Conservation (phyloP, 148 eudicot genomes). For the Linanthus parryae region DNA sequence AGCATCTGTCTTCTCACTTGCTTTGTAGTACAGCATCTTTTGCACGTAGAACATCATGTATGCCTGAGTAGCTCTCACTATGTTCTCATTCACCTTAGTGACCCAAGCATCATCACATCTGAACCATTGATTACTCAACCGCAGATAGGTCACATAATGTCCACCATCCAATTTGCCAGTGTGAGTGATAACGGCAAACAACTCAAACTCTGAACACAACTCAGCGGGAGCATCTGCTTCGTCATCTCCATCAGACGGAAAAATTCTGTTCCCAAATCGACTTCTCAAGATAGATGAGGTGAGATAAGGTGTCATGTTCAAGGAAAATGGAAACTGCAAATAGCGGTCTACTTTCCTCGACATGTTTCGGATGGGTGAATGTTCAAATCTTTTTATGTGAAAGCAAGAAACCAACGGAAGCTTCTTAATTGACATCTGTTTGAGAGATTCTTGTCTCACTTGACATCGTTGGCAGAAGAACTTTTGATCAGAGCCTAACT, state of each 20-base stretch:
- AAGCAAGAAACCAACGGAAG: constrained; percentile 82
- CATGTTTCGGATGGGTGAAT: constrained; percentile 45
- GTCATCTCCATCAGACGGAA: constrained; percentile 46
- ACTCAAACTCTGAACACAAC: constrained; percentile 61
- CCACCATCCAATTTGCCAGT: constrained; percentile 65
- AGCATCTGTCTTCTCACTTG: constrained; percentile 32
- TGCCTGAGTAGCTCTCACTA: constrained; percentile 70
- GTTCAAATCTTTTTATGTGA: constrained; percentile 78
- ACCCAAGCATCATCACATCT: constrained; percentile 90
- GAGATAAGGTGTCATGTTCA: constrained; percentile 73
- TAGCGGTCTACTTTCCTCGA: constrained; percentile 64
- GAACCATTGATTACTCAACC: constrained; percentile 73
- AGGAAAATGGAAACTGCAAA: constrained; percentile 70
- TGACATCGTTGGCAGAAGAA: constrained; percentile 75
- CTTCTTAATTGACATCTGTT: constrained; percentile 74
- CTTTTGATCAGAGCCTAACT: constrained; percentile 71
- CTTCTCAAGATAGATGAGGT: constrained; percentile 68
- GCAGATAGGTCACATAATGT: constrained; percentile 69
- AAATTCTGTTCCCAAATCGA: constrained; percentile 58
- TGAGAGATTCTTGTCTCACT: constrained; percentile 71
- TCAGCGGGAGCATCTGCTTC: constrained; percentile 35
- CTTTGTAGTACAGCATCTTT: constrained; percentile 67
- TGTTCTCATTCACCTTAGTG: constrained; percentile 52
- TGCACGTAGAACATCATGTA: constrained; percentile 89
- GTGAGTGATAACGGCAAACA: constrained; percentile 76